Percentiles rank a stretch among this genome's conserved stretches.
Evolutionary conservation across 2,329 filamentous ascomycete genomes (phyloP).

Genomic region (Escovopsis weberi): DNA sequence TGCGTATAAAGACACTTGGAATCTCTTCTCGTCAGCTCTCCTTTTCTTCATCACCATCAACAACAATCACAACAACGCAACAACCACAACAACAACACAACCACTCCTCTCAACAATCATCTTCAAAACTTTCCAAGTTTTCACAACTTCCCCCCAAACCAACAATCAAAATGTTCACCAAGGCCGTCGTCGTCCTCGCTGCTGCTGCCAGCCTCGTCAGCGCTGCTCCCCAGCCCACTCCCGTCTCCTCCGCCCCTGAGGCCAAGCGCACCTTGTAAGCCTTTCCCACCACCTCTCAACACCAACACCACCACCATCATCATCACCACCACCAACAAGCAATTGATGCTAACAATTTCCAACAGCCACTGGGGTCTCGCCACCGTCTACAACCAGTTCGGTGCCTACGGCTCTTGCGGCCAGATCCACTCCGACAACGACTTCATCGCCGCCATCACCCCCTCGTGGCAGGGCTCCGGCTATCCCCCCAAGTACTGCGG

Average conservation of each 20-base stretch:
- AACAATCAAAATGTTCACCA: conserved; percentile 5
- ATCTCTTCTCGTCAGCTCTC: too few species aligned
- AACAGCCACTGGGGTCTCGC: conserved; percentile 2
- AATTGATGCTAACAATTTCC: too few species aligned
- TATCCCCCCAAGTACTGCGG: conserved; percentile 5
- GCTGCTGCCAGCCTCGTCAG: conserved; percentile 5
- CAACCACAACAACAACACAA: too few species aligned
- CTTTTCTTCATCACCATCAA: too few species aligned
- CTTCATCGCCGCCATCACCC: conserved; percentile 3
- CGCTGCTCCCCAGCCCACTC: conserved; percentile 4
- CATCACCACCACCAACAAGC: neutral
- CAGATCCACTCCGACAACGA: conserved; percentile 1
- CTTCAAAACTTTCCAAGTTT: too few species aligned
- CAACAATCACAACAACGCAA: too few species aligned
- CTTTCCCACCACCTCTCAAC: neutral
- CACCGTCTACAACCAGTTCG: conserved; percentile 3
- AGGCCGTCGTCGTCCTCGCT: conserved; percentile 4
- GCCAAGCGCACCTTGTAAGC: conserved; percentile 4
- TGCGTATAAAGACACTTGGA: too few species aligned
- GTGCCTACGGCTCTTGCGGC: conserved; percentile 2
- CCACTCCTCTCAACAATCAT: too few species aligned
- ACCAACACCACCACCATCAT: neutral
- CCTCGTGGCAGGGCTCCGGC: conserved; percentile 2
- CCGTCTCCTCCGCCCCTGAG: conserved; percentile 1
- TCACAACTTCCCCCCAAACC: neutral